Base-by-base conservation (phyloP, 352 stramenopile species). In the Elongisporangium undulatum region DNA sequence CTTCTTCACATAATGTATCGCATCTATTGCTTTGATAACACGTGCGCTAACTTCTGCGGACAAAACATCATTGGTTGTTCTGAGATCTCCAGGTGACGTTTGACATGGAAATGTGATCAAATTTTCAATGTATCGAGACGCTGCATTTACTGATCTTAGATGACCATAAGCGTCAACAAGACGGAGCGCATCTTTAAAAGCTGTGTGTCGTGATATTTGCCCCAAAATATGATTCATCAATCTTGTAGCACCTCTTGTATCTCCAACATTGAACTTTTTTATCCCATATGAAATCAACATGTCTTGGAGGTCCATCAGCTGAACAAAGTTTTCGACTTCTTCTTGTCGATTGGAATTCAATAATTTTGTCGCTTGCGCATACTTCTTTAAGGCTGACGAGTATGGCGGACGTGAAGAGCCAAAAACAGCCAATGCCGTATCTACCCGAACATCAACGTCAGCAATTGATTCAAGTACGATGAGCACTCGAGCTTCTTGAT, bases 291-390 rank as follows among this genome's bases (percentile, higher is more conserved):
- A 69, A 0, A 69, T 74, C 2, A 92, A 56, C 82, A 92, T 90
- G 55, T 89, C 79, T 69, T 90, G 79, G 17, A 92, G 87, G 21
- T 90, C 68, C 82, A 92, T 90, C 23, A 90, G 58, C 9, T 80
- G 76, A 20, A 88, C 66, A 54, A 82, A 73, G 53, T 89, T 78
- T 70, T 87, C 60, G 17, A 92, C 74, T 49, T 74, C 71, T 59
- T 87, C 71, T 29, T 75, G 66, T 3, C 69, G 68, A 4, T 64
- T 62, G 1, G 79, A 71, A n/a, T 77, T 71, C 79, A 75, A 88
- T 9, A 34, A 53, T 13, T 68, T 56, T 8, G 57, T 64, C 16
- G 61, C 72, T 23, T 66, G 69, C 6, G 72, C 79, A 54, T 77
- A 89, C 3, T 53, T 50, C 51, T 89, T 89, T 23, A 92, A 29